Base-by-base conservation (phyloP, 2,329 filamentous ascomycete genomes). In the Beauveria varroae region DNA sequence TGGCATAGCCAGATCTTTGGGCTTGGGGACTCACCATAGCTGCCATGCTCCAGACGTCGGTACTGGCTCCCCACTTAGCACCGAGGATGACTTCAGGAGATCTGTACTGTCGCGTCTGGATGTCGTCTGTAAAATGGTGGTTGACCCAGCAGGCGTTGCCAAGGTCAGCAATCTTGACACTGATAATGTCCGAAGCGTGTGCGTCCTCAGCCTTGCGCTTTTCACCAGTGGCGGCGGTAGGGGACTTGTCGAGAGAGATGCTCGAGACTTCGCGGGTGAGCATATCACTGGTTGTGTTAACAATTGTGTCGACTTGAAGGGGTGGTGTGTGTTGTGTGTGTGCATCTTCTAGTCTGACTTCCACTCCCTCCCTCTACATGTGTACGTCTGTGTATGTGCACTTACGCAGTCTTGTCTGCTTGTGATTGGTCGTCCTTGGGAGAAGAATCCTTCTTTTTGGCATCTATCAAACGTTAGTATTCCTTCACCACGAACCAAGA, bases 21-120 rank as follows among this genome's bases (percentile, higher is more conserved):
- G 10, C 16, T 5, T 20, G 26, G n/a, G n/a, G 18, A 49, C 44
- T 22, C 82, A 98, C 95, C 95, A 99, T 99, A 67, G 90, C 90
- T 63, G 95, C 93, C 95, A 99, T 99, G 76, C 93, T 98, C 95
- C 95, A 99, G 8, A 98, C 90, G 75, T 99, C 95, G 1, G 95
- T 98, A 72, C 93, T 98, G n/a, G 95, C 95, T 67, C 95, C 95
- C 95, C 95, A 99, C 79, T 98, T 98, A 3, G 92, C 86, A 44
- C 95, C 95, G 22, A 99, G 79, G 63, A 99, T 98, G 61, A 99
- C 95, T 76, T 99, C 95, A 1, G 95, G 95, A 1, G 95, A 98
- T 62, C 95, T 84, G 75, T 99, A 99, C 76, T 99, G 95, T 70
- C 95, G 84, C 9, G 95, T 99, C 74, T 99, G 95, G 69, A 99